Evolutionary conservation across 1,284 basidiomycete species (phyloP).

Genomic region (Irpex rosettiformis): DNA sequence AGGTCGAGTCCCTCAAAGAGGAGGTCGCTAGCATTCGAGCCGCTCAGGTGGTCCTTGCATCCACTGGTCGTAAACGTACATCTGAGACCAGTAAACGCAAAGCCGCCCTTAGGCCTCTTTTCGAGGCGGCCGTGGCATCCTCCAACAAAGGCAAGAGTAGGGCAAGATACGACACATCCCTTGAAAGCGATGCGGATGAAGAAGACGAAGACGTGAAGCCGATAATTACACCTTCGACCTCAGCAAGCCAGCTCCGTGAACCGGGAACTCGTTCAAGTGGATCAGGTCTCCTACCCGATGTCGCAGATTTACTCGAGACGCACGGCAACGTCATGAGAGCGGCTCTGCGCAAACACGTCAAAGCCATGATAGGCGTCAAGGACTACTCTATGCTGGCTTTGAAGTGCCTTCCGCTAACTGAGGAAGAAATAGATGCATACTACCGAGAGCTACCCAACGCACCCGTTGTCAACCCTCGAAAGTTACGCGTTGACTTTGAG

Average conservation of each 20-base stretch:
- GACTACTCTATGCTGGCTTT: background rate
- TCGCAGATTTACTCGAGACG: background rate
- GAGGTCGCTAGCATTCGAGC: background rate
- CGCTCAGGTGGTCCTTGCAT: background rate
- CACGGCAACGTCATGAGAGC: background rate
- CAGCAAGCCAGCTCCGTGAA: no score
- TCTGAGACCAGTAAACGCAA: background rate
- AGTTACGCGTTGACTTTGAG: slow-evolving; percentile 9
- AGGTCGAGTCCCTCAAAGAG: background rate
- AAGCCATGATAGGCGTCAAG: background rate
- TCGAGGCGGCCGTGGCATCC: background rate
- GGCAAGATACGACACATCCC: background rate
- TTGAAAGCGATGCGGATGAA: background rate
- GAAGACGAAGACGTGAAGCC: background rate
- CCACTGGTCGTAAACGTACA: background rate
- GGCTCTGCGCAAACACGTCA: background rate
- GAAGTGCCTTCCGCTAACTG: background rate
- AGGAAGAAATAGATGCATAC: background rate
- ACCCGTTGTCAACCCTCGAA: background rate
- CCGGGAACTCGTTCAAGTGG: no score
- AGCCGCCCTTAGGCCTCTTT: background rate
- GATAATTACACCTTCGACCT: no score
- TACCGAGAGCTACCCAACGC: background rate
- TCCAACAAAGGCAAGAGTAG: background rate
- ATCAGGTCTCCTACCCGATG: background rate